Base-by-base conservation (phyloP, 2,329 filamentous ascomycete genomes). In the Cadophora sp. region DNA sequence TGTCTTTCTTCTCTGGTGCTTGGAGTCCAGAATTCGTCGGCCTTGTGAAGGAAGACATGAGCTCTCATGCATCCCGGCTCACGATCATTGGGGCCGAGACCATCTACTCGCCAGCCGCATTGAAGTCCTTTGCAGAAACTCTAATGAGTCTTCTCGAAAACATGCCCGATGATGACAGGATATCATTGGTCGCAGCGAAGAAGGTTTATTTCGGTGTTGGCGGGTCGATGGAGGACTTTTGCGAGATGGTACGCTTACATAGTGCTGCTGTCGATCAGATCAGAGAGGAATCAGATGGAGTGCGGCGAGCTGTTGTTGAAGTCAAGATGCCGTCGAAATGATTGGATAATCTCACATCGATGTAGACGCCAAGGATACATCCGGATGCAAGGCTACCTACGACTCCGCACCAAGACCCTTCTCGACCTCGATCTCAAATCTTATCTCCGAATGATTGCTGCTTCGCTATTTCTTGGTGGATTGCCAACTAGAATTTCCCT, bases 131-230 rank as follows among this genome's bases (percentile, higher is more conserved):
- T 75, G 87, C 89, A 0, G 86, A 90, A 47, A 88, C 89, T 4
- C 81, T 94, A 14, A 83, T 90, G 50, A 80, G 80, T 4, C 80
- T 92, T 18, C 79, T 94, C 53, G 76, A 82, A 22, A 79, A 79
- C 74, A 78, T 59, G 71, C 75, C 55, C 74, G 63, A 72, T 1
- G 71, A 75, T 2, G 75, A 76, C 3, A 81, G 83, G 43, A 71
- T 50, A 59, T 88, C 90, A 1, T 81, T 93, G 22, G 84, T 95
- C 5, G 92, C 86, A 2, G 92, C 92, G 0, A 96, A 96, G 81
- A 86, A 87, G 71, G 83, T 94, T 13, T 96, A 96, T 78, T 96
- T 96, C 79, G 92, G 92, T 2, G 92, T 96, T 5, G 92, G 92
- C 0, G 92, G 92, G 0, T 94, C 91, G 22, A 84, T 96, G 24